phyloP scores from a whole-genome alignment of 148 eudicot genomes.

The Nyssa sinensis region DNA sequence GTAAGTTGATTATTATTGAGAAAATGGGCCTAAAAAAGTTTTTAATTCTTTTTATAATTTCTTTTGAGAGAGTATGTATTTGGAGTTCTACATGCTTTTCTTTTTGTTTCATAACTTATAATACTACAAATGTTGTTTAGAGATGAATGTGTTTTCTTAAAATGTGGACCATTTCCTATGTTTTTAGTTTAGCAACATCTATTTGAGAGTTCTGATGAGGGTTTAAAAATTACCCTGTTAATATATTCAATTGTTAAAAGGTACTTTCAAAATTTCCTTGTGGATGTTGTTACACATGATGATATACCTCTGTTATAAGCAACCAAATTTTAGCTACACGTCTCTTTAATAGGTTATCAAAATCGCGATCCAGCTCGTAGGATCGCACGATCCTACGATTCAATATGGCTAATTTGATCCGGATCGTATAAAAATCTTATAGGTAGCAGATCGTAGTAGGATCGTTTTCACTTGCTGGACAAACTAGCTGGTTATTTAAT shows the following conservation, averaged over 20 bases:
- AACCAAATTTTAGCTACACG: neutral
- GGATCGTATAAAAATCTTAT: too few species aligned
- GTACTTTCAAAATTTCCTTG: neutral
- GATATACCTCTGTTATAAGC: too few species aligned
- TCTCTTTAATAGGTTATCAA: too few species aligned
- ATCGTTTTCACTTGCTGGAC: too few species aligned
- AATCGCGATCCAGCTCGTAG: too few species aligned
- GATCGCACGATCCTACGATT: too few species aligned
- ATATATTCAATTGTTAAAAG: too few species aligned
- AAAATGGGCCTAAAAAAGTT: neutral
- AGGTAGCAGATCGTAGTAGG: too few species aligned
- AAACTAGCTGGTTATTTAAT: too few species aligned
- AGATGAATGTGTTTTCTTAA: neutral
- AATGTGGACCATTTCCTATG: neutral
- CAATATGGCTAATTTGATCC: too few species aligned
- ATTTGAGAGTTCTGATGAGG: neutral
- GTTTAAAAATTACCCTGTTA: too few species aligned
- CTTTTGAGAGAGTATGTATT: neutral
- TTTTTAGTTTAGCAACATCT: neutral
- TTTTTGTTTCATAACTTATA: neutral
- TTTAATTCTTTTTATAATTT: neutral
- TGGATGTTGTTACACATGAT: neutral
- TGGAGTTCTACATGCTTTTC: neutral
- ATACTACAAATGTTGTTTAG: neutral
- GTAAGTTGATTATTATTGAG: conserved; percentile 59